phyloP scores from a whole-genome alignment of 257 asterid genomes.

The Mitragyna speciosa region DNA sequence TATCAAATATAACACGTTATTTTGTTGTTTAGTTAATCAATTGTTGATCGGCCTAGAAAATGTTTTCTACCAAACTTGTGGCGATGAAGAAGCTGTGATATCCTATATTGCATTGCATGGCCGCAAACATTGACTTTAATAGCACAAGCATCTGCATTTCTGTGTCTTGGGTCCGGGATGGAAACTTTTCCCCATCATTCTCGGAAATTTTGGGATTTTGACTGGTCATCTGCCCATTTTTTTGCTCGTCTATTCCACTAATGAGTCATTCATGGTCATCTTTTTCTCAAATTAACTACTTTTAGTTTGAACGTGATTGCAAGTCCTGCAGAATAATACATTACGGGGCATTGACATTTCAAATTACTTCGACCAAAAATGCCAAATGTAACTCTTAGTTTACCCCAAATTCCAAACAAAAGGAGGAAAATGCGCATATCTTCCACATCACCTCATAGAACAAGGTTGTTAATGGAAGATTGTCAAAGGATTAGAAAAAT shows the following conservation, averaged over 20 bases:
- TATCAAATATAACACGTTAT: background rate
- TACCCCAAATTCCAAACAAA: background rate
- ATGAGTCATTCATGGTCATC: background rate
- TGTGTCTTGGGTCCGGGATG: background rate
- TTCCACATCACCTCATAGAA: too few species aligned
- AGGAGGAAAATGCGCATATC: background rate
- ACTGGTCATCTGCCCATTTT: background rate
- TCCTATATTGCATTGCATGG: background rate
- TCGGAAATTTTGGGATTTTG: conserved; percentile 3
- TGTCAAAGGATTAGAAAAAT: too few species aligned
- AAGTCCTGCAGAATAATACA: too few species aligned
- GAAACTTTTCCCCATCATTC: background rate
- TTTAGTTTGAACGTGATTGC: too few species aligned
- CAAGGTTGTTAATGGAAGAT: background rate
- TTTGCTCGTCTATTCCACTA: background rate
- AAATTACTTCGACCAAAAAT: too few species aligned
- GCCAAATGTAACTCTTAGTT: background rate
- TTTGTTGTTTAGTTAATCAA: background rate
- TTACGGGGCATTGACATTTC: too few species aligned
- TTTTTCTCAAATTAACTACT: too few species aligned
- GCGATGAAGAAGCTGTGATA: too few species aligned
- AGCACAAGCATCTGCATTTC: background rate
- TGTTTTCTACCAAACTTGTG: too few species aligned
- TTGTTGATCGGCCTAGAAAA: background rate
- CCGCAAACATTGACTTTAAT: conserved; percentile 11